phyloP scores from a whole-genome alignment of 257 asterid genomes.

The Cordia subcordata region DNA sequence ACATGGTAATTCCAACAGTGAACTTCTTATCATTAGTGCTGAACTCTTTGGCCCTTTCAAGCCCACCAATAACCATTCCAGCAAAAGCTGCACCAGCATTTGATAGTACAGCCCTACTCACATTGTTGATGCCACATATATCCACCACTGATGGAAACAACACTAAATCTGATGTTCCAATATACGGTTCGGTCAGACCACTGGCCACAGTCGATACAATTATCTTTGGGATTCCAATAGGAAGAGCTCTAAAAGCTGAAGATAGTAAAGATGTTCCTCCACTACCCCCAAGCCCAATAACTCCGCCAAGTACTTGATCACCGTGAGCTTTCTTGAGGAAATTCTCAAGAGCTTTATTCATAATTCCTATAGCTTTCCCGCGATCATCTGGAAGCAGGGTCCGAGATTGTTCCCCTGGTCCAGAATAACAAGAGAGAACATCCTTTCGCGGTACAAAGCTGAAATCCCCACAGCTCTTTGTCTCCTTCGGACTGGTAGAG shows the following conservation, averaged over 20 bases:
- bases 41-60: slow-evolving; percentile 28
- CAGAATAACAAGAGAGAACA: slow-evolving; percentile 49
- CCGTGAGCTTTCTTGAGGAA: slow-evolving; percentile 46
- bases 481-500: slow-evolving; percentile 44
- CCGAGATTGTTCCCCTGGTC: slow-evolving; percentile 21
- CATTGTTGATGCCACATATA: slow-evolving; percentile 86
- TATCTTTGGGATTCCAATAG: slow-evolving; percentile 78
- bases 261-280: slow-evolving; percentile 92
- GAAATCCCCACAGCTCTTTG: slow-evolving; percentile 50
- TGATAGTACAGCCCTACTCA: slow-evolving; percentile 64
- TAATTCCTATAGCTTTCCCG: slow-evolving; percentile 62
- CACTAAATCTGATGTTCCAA: slow-evolving; percentile 96
- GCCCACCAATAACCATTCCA: slow-evolving; percentile 74
- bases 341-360: slow-evolving; percentile 54
- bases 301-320: slow-evolving; percentile 58
- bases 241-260: slow-evolving; percentile 76
- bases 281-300: slow-evolving; percentile 90
- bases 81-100: slow-evolving; percentile 86
- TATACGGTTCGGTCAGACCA: slow-evolving; percentile 82
- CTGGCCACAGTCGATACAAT: slow-evolving; percentile 91
- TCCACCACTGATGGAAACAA: slow-evolving; percentile 95
- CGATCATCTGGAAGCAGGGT: slow-evolving; percentile 65
- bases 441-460: slow-evolving; percentile 60
- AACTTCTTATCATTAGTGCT: slow-evolving; percentile 30
- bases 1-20: slow-evolving; percentile 93